A percentile compares a stretch with the other conserved stretches of the same genome.
phyloP scores from a whole-genome alignment of 306 rosid genomes.

The Ammopiptanthus mongolicus region DNA sequence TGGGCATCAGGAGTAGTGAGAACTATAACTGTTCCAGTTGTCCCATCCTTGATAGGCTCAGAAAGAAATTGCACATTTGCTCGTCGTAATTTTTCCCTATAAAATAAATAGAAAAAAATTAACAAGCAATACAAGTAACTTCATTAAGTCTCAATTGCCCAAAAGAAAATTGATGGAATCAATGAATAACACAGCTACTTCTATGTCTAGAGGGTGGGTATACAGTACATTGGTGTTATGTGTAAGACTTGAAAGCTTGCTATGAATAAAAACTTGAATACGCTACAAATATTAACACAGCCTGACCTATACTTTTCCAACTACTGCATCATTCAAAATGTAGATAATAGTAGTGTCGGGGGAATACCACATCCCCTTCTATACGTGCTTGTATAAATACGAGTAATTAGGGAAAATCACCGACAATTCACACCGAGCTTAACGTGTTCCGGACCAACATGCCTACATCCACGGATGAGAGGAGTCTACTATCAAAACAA shows the following conservation, averaged over 20 bases:
- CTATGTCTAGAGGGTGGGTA: background rate
- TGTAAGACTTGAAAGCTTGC: background rate
- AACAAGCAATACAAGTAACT: background rate
- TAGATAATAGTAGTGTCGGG: background rate
- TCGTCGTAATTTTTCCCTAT: conserved; percentile 68
- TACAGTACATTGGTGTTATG: background rate
- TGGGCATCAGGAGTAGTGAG: conserved; percentile 98
- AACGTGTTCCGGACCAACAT: too few species aligned
- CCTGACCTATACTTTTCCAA: background rate
- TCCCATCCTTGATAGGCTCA: conserved; percentile 69
- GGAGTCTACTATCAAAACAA: too few species aligned
- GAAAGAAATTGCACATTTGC: conserved; percentile 92
- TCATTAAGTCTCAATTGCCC: background rate
- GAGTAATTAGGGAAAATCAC: too few species aligned
- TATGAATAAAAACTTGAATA: background rate
- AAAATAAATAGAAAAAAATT: background rate
- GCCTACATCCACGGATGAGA: too few species aligned
- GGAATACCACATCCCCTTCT: background rate
- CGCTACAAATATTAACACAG: background rate
- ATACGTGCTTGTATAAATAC: too few species aligned
- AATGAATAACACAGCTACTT: background rate
- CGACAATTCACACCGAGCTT: too few species aligned
- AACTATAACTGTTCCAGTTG: conserved; percentile 95
- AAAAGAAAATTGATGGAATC: background rate
- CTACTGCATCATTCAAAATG: background rate